Evolutionary conservation across 495 filamentous ascomycete genomes (phyloP).

Genomic region (Talaromyces nanjingensis): DNA sequence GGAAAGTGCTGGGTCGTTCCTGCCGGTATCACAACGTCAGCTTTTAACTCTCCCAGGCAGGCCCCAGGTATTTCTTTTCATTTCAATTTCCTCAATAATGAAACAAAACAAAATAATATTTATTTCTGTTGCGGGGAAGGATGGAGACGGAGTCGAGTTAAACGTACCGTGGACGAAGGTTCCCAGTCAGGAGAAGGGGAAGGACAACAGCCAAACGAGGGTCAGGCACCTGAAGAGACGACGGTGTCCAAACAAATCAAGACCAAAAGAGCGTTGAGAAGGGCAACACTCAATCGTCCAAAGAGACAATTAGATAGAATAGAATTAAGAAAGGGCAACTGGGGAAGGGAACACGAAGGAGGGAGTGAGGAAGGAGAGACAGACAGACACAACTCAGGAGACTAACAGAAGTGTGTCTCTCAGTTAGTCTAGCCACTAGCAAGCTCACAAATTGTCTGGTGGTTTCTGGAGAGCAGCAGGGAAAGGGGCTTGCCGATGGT

Average conservation of each 20-base stretch:
- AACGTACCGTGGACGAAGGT: constrained; percentile 7
- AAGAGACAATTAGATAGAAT: constrained; percentile 1
- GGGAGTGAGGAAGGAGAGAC: neutral
- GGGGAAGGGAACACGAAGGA: neutral
- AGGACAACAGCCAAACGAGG: neutral
- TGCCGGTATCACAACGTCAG: neutral
- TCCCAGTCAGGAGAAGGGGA: constrained; percentile 5
- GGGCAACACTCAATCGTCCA: neutral
- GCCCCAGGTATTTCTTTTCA: neutral
- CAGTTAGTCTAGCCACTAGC: neutral
- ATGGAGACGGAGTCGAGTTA: neutral
- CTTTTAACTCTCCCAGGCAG: neutral
- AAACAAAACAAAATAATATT: neutral
- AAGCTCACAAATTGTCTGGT: neutral
- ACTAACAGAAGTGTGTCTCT: too few relatives aligned
- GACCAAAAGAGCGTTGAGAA: neutral
- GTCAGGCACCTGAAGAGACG: neutral
- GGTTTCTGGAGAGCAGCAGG: neutral
- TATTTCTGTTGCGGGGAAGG: neutral
- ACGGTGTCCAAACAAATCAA: neutral
- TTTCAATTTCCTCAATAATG: too few relatives aligned
- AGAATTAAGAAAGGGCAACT: neutral
- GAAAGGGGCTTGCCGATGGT: constrained; percentile 6
- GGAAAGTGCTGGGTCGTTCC: constrained; percentile 2
- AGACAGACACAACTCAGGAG: neutral